A percentile compares a stretch with the other conserved stretches of the same genome.
Conservation (phyloP, 139 green algal species). For the Marvania coccoides region DNA sequence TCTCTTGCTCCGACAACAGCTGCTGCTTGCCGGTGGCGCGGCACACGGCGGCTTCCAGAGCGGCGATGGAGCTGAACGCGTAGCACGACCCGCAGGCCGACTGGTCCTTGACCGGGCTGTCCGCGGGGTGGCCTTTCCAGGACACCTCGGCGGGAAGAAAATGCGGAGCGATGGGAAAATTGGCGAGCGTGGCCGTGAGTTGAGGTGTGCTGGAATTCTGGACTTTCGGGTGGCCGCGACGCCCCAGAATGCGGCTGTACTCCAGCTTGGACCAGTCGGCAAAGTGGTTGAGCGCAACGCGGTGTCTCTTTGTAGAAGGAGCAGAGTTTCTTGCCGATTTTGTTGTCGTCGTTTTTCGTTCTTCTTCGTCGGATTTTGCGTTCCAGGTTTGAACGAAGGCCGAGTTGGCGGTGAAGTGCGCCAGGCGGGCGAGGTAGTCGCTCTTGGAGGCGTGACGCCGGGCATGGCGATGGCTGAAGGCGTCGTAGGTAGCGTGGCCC, state of each 20-base stretch:
- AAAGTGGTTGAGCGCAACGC: constrained; percentile 37
- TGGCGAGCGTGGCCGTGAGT: neutral
- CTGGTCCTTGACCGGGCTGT: constrained; percentile 58
- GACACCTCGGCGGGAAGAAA: constrained; percentile 30
- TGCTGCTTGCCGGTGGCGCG: constrained; percentile 31
- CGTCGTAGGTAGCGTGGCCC: constrained; percentile 26
- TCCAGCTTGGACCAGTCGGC: constrained; percentile 42
- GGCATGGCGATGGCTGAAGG: constrained; percentile 27
- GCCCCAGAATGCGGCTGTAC: constrained; percentile 26
- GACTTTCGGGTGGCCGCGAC: neutral
- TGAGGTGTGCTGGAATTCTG: neutral
- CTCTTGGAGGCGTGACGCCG: constrained; percentile 20
- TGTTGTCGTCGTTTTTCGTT: neutral
- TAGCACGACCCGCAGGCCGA: constrained; percentile 27
- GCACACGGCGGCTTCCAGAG: constrained; percentile 40
- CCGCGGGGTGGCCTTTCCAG: constrained; percentile 34
- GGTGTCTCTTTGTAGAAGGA: constrained; percentile 12
- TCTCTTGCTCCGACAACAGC: constrained; percentile 46
- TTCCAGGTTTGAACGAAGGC: constrained; percentile 21
- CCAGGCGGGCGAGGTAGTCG: constrained; percentile 28
- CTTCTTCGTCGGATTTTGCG: neutral
- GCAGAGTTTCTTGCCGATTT: too few species aligned
- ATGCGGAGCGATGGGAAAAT: neutral
- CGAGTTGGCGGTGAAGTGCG: constrained; percentile 20
- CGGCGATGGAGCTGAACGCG: constrained; percentile 35